Evolutionary conservation across 2,329 filamentous ascomycete species (phyloP).

Genomic region (Passalora sequoiae): DNA sequence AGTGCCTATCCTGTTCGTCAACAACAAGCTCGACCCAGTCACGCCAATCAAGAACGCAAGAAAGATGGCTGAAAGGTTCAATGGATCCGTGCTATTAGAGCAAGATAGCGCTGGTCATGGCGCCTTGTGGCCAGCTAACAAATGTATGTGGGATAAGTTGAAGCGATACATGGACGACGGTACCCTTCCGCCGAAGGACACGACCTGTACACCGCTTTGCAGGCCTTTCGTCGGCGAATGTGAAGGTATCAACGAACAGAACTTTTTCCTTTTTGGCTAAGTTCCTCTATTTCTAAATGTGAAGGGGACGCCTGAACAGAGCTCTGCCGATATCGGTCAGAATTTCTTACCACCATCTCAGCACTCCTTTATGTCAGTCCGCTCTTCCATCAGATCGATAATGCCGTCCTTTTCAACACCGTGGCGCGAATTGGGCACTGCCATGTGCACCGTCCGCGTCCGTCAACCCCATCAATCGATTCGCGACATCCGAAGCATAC

Average conservation of each 20-base stretch:
- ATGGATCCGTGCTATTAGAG: constrained; percentile 28
- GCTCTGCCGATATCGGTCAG: too few relatives aligned
- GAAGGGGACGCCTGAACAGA: too few relatives aligned
- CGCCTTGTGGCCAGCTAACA: constrained; percentile 19
- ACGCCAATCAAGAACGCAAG: constrained; percentile 31
- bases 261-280: constrained; percentile 6
- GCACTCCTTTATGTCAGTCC: too few relatives aligned
- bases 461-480: constrained; percentile 40
- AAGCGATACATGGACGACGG: constrained; percentile 33
- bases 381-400: too few relatives aligned
- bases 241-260: constrained; percentile 9
- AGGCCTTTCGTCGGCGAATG: constrained; percentile 13
- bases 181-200: constrained; percentile 25
- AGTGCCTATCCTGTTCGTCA: constrained; percentile 21
- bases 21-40: constrained; percentile 31
- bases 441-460: too few relatives aligned
- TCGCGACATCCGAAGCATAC: constrained; percentile 50
- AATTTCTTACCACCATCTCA: too few relatives aligned
- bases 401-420: too few relatives aligned
- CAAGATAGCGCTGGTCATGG: constrained; percentile 34
- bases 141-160: constrained; percentile 29
- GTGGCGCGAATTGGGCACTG: too few relatives aligned
- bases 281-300: neutral
- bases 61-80: constrained; percentile 34
- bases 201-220: constrained; percentile 24